Conservation (phyloP, 129 eudicot genomes). For the Centrapalus pauciflorus region DNA sequence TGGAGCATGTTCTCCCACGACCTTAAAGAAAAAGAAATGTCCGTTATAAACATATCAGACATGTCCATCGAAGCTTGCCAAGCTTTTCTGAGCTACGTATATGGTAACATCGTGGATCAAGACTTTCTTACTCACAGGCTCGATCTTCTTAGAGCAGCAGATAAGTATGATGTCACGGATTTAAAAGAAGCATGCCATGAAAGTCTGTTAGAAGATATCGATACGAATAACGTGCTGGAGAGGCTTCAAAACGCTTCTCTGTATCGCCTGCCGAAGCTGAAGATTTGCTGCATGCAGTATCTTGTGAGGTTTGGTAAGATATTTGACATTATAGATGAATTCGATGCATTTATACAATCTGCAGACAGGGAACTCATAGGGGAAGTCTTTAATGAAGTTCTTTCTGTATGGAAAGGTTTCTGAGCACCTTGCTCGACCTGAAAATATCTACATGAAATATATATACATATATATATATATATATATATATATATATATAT, state of each 20-base stretch:
- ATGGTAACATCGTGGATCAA: conserved; percentile 54
- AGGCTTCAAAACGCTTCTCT: conserved; percentile 81
- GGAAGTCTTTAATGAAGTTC: conserved; percentile 81
- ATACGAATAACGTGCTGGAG: conserved; percentile 77
- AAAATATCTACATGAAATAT: conserved; percentile 14
- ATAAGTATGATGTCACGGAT: conserved; percentile 76
- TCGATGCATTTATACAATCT: conserved; percentile 53
- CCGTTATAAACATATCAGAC: conserved; percentile 71
- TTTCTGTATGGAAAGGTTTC: conserved; percentile 94
- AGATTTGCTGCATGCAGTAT: conserved; percentile 74
- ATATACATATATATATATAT: neutral
- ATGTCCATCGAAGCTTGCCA: conserved; percentile 81
- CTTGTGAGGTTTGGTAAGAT: conserved; percentile 92
- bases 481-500: neutral
- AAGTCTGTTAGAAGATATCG: conserved; percentile 81
- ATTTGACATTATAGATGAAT: conserved; percentile 73
- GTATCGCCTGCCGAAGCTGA: conserved; percentile 67
- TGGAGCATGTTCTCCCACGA: conserved; percentile 90
- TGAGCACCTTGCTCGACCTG: conserved; percentile 28
- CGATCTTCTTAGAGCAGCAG: conserved; percentile 83
- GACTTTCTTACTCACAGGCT: conserved; percentile 68
- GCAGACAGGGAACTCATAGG: conserved; percentile 84
- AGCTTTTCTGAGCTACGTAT: conserved; percentile 65
- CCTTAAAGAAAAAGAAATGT: conserved; percentile 76
- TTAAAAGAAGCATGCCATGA: conserved; percentile 87